These are phyloP conservation scores for Graphilbum ipis-grandicollis DNA, from an alignment of 2,329 filamentous ascomycete species.

Conservation along the genomic window DNA sequence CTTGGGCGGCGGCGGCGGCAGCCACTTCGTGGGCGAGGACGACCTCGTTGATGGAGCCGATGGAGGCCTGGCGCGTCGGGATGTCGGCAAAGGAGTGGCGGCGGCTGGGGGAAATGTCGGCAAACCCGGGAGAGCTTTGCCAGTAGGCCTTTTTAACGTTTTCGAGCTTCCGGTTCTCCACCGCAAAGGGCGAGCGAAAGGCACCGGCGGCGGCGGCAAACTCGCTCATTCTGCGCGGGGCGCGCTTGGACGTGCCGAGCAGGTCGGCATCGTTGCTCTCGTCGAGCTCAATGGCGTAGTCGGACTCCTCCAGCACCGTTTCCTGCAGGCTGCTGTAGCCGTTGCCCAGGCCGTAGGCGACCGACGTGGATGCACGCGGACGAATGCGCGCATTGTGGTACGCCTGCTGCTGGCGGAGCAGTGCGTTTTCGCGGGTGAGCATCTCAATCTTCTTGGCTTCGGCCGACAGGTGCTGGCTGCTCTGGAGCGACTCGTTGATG, in stretches of 20 bases:
- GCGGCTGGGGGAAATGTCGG: constrained; percentile 54
- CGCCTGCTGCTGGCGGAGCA: constrained; percentile 35
- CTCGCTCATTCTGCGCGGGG: constrained; percentile 39
- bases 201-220: constrained; percentile 21
- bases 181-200: constrained; percentile 29
- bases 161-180: constrained; percentile 45
- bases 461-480: constrained; percentile 29
- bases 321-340: constrained; percentile 42
- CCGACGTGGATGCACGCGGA: constrained; percentile 39
- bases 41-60: constrained; percentile 40
- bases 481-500: constrained; percentile 37
- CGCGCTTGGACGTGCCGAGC: constrained; percentile 24
- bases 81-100: constrained; percentile 66
- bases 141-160: constrained; percentile 52
- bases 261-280: constrained; percentile 38
- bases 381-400: constrained; percentile 37
- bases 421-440: constrained; percentile 43
- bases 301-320: constrained; percentile 45
- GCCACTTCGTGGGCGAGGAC: constrained; percentile 26
- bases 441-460: constrained; percentile 48
- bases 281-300: constrained; percentile 56
- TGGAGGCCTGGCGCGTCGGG: constrained; percentile 43
- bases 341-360: constrained; percentile 34
- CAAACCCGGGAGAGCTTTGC: constrained; percentile 55
- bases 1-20: not conserved